Conservation (phyloP, 1,284 basidiomycete genomes). For the Malassezia japonica region DNA sequence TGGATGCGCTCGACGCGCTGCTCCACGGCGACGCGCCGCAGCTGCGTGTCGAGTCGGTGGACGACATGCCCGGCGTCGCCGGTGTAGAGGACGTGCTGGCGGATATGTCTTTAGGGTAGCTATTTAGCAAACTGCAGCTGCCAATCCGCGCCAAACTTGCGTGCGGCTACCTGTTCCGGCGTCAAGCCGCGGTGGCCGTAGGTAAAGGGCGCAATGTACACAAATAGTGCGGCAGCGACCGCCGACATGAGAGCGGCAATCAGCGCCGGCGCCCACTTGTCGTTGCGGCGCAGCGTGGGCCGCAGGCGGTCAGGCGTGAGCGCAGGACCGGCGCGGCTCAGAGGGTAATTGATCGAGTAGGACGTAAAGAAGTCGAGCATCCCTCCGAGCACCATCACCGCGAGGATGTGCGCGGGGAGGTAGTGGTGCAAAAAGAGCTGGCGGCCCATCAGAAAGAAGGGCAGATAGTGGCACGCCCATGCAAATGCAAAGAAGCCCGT, state of each 20-base stretch:
- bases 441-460: constrained; percentile 95
- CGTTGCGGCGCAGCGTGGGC: constrained; percentile 14
- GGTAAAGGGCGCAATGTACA: constrained; percentile 37
- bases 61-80: background rate
- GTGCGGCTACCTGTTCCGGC: constrained; percentile 20
- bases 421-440: constrained; percentile 91
- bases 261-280: constrained; percentile 17
- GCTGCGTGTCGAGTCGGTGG: no score
- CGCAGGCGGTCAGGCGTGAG: constrained; percentile 16
- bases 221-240: constrained; percentile 20
- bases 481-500: constrained; percentile 87
- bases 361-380: constrained; percentile 71
- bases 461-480: constrained; percentile 92
- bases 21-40: background rate
- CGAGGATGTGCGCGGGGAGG: constrained; percentile 70
- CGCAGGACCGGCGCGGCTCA: constrained; percentile 59
- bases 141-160: constrained; percentile 31
- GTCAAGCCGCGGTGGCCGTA: constrained; percentile 33
- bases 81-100: no score
- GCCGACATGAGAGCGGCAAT: constrained; percentile 15
- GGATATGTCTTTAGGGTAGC: no score
- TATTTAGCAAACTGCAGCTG: constrained; percentile 16
- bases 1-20: background rate
- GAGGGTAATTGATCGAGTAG: constrained; percentile 75
- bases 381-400: constrained; percentile 78